Evolutionary conservation across 2,329 filamentous ascomycete species (phyloP), one percentile per base, ranked within the genome.

Genomic region (Cladophialophora chaetospira): DNA sequence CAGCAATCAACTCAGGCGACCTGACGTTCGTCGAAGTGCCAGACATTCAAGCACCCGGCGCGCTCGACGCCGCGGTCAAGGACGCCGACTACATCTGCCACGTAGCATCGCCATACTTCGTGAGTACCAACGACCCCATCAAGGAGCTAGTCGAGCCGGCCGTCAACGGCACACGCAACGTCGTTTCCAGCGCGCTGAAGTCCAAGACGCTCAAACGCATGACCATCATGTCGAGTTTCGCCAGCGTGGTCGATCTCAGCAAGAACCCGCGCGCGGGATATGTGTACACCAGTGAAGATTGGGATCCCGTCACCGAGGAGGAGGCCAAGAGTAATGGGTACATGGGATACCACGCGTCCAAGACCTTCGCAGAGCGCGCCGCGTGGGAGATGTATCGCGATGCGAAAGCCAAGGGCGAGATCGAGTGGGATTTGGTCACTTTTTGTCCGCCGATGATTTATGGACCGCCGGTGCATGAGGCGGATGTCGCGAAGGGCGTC

Each of bases 181-280:
- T 71, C 42, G 52, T 70, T 1, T 43, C 58, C 5, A 57, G 64
- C 2, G 55, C 64, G 15, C 33, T 60, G 19, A 63, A 60, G 10
- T 59, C 61, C 1, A 60, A 65, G 2, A 48, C 61, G 9, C 58
- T 72, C 5, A 67, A 66, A 35, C 68, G 75, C 19, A 70, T 82
- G 21, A 73, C 82, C 6, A 69, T 80, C 10, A 80, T 79, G 15
- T 77, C 74, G 55, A 79, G 76, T n/a, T 79, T 81, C 58, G 79
- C 78, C 2, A 69, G 73, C 36, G 75, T 81, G 31, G 62, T 77
- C 52, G 74, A 82, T 63, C 63, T 72, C 6, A 52, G 55, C 3
- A 65, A 72, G 51, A 75, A 73, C 0, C 62, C 58, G 3, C 58
- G 69, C 4, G 69, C 73, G 0, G 74, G 68, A 1, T 72, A 78